Percentiles rank a stretch among this genome's conserved stretches.
These are phyloP conservation scores for Neofusicoccum umdonicola DNA, from an alignment of 2,329 filamentous ascomycete genomes.

Conservation along the genomic window DNA sequence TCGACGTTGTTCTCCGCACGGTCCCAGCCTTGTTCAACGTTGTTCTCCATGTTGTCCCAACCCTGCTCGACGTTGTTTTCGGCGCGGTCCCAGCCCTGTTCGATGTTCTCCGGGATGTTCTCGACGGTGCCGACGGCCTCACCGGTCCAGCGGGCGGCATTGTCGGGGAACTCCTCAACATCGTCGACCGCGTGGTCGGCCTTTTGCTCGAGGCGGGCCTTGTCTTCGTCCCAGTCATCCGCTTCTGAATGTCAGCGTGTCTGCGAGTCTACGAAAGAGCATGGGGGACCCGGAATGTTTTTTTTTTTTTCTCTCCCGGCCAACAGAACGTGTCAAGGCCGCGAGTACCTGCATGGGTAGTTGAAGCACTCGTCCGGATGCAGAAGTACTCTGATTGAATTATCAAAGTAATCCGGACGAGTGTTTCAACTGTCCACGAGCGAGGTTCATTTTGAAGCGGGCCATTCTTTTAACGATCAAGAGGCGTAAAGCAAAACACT, in stretches of 20 bases:
- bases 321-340: too few relatives aligned
- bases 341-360: too few relatives aligned
- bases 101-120: constrained; percentile 32
- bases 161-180: constrained; percentile 31
- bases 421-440: too few relatives aligned
- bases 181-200: constrained; percentile 25
- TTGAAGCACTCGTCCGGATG: too few relatives aligned
- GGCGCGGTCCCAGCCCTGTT: constrained; percentile 30
- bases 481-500: constrained; percentile 24
- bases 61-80: constrained; percentile 29
- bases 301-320: too few relatives aligned
- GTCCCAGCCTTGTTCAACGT: constrained; percentile 28
- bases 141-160: constrained; percentile 22
- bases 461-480: too few relatives aligned
- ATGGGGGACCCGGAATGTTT: too few relatives aligned
- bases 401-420: neutral
- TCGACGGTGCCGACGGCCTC: constrained; percentile 31
- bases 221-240: constrained; percentile 34
- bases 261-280: too few relatives aligned
- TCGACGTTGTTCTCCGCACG: constrained; percentile 31
- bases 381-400: too few relatives aligned
- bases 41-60: constrained; percentile 32
- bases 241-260: constrained; percentile 22
- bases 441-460: too few relatives aligned
- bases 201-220: constrained; percentile 27